phyloP scores from a whole-genome alignment of 345 rosid species.

The Trapa bicornis region DNA sequence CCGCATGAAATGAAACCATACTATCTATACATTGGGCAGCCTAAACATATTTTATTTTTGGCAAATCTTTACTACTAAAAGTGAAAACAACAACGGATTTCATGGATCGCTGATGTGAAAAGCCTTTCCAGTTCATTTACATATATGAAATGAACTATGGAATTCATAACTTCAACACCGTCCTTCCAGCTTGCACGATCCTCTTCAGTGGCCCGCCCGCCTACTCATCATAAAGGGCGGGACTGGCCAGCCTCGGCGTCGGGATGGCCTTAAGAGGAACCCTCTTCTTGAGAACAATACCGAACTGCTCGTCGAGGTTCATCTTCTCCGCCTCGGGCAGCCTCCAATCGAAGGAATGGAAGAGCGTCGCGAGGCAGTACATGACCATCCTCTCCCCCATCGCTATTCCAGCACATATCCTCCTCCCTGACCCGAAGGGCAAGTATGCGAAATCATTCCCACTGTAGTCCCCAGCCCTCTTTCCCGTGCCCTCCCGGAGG shows the following conservation, averaged over 20 bases:
- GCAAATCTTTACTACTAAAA: too few relatives aligned
- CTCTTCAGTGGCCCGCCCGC: background rate
- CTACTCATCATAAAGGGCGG: background rate
- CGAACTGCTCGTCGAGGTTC: slow-evolving; percentile 12
- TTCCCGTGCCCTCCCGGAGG: background rate
- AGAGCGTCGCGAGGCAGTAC: slow-evolving; percentile 7
- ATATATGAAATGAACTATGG: too few relatives aligned
- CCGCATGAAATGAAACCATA: too few relatives aligned
- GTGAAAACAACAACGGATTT: too few relatives aligned
- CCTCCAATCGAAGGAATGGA: slow-evolving; percentile 14
- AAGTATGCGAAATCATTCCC: slow-evolving; percentile 8
- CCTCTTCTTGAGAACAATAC: slow-evolving; percentile 12
- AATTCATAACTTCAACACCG: too few relatives aligned
- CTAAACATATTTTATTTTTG: too few relatives aligned
- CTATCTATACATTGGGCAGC: too few relatives aligned
- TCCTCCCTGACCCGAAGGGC: slow-evolving; percentile 12
- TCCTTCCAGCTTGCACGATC: too few relatives aligned
- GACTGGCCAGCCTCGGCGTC: slow-evolving; percentile 2
- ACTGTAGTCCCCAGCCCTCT: background rate
- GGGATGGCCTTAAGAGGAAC: slow-evolving; percentile 9
- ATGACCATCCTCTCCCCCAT: slow-evolving; percentile 13
- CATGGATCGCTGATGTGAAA: too few relatives aligned
- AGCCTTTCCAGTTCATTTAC: too few relatives aligned
- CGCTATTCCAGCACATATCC: slow-evolving; percentile 12
- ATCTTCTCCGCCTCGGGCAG: slow-evolving; percentile 10